phyloP scores from a whole-genome alignment of 257 asterid species.

The Parsonsia alboflavescens region DNA sequence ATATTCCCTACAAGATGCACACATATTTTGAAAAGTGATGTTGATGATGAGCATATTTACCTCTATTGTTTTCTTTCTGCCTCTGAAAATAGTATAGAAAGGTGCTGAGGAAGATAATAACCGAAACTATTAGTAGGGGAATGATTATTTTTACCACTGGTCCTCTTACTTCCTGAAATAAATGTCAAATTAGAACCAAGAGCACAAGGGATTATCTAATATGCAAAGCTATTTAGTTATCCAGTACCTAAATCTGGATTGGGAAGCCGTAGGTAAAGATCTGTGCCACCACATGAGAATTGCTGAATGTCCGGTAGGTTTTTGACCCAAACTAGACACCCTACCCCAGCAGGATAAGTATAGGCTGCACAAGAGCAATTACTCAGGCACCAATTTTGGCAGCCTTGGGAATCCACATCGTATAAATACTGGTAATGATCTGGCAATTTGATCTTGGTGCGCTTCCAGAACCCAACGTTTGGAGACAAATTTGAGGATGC shows the following conservation, averaged over 20 bases:
- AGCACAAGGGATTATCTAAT: background rate
- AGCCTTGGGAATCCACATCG: constrained; percentile 6
- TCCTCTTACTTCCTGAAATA: constrained; percentile 15
- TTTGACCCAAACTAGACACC: constrained; percentile 35
- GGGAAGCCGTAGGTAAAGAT: constrained; percentile 25
- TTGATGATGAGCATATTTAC: constrained; percentile 6
- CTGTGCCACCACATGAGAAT: constrained; percentile 15
- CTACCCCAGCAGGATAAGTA: constrained; percentile 23
- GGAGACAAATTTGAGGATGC: background rate
- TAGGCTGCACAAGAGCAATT: constrained; percentile 37
- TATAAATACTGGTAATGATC: constrained; percentile 15
- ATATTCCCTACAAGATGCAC: too few species aligned
- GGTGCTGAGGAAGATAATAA: constrained; percentile 3
- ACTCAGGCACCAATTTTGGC: constrained; percentile 21
- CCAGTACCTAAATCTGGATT: constrained; percentile 19
- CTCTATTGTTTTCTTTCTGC: constrained; percentile 5
- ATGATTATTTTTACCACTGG: constrained; percentile 5
- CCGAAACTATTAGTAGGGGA: constrained; percentile 2
- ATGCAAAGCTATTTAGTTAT: background rate
- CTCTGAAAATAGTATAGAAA: constrained; percentile 9
- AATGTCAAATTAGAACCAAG: background rate
- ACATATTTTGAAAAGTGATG: background rate
- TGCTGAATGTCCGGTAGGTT: constrained; percentile 25
- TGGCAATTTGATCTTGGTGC: constrained; percentile 29
- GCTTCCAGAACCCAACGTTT: constrained; percentile 23